These are phyloP conservation scores for Sedum album DNA, from an alignment of 164 flowering plant species.

Conservation along the genomic window DNA sequence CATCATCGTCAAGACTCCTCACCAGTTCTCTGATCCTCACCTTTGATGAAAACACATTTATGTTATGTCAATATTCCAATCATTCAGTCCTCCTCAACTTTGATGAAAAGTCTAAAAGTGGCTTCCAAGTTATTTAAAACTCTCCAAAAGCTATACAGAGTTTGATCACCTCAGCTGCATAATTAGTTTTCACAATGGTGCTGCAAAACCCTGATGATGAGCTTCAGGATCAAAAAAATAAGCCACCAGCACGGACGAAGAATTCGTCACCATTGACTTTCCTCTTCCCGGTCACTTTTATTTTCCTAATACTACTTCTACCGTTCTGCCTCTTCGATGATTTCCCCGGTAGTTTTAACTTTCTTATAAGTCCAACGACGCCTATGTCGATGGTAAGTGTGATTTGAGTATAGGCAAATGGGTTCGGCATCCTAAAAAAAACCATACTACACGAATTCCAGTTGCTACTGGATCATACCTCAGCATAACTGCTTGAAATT, in stretches of 20 bases:
- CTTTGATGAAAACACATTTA: too few relatives aligned
- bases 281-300: conserved; percentile 9
- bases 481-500: conserved; percentile 32
- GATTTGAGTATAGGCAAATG: conserved; percentile 24
- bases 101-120: too few relatives aligned
- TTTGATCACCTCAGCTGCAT: neutral
- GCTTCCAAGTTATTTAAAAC: too few relatives aligned
- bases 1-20: too few relatives aligned
- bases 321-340: conserved; percentile 9
- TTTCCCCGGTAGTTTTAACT: neutral
- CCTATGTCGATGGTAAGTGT: conserved; percentile 11
- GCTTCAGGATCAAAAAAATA: neutral
- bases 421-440: conserved; percentile 17
- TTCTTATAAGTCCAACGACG: neutral
- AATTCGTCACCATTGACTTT: neutral
- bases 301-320: conserved; percentile 14
- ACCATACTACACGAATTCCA: conserved; percentile 24
- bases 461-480: conserved; percentile 23
- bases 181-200: neutral
- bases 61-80: too few relatives aligned
- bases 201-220: neutral
- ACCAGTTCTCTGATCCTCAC: neutral
- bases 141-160: too few relatives aligned
- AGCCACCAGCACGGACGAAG: neutral
- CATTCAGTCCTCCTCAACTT: neutral